These are phyloP conservation scores for Astragalus membranaceus DNA, from an alignment of 306 rosid species.

Conservation along the genomic window DNA sequence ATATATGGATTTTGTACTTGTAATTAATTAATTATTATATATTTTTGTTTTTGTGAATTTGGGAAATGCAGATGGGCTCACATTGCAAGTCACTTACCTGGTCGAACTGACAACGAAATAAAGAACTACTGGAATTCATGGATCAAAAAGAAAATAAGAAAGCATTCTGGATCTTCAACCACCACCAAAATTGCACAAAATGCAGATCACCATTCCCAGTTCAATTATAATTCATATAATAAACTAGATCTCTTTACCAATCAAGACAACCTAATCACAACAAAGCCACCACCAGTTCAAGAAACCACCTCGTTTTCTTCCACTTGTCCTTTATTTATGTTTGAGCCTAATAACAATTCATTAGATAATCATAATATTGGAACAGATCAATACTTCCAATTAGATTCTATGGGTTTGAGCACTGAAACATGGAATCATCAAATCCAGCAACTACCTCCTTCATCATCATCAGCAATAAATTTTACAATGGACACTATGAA, in stretches of 20 bases:
- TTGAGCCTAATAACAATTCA: conserved; percentile 36
- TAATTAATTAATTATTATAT: too few relatives aligned
- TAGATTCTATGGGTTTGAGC: conserved; percentile 26
- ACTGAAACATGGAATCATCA: conserved; percentile 64
- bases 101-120: conserved; percentile 93
- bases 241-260: conserved; percentile 43
- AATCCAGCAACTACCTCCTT: conserved; percentile 30
- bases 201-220: conserved; percentile 28
- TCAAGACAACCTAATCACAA: conserved; percentile 31
- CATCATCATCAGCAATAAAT: conserved; percentile 4
- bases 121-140: conserved; percentile 98
- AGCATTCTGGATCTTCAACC: conserved; percentile 36
- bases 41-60: too few relatives aligned
- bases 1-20: too few relatives aligned
- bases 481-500: conserved; percentile 30
- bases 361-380: conserved; percentile 1
- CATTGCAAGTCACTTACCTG: conserved; percentile 91
- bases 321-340: conserved; percentile 70
- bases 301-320: conserved; percentile 50
- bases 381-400: conserved; percentile 38
- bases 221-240: conserved; percentile 26
- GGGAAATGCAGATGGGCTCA: conserved; percentile 79
- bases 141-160: conserved; percentile 88
- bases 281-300: conserved; percentile 31
- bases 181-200: conserved; percentile 4